phyloP scores from a whole-genome alignment of 108 stramenopile genomes.

The Parmales sp. region DNA sequence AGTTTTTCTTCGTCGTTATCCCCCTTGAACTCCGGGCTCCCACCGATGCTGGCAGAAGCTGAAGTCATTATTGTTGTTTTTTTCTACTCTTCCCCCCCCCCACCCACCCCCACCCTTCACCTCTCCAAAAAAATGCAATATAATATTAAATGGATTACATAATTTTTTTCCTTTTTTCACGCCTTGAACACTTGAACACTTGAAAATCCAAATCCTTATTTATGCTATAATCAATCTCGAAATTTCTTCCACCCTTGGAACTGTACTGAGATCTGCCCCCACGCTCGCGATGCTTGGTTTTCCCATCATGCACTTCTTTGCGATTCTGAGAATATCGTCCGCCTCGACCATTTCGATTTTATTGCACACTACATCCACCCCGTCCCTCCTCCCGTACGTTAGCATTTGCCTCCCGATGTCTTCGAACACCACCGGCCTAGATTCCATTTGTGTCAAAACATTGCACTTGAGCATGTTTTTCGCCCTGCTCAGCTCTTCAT shows the following conservation, averaged over 20 bases:
- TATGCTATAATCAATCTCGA: constrained; percentile 36
- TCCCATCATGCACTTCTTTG: constrained; percentile 45
- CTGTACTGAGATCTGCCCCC: constrained; percentile 53
- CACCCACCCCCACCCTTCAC: no score
- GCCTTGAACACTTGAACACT: no score
- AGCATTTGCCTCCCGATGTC: constrained; percentile 92
- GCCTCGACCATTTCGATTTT: constrained; percentile 87
- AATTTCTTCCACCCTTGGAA: constrained; percentile 66
- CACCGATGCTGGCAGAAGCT: no score
- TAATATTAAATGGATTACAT: no score
- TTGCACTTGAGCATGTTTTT: constrained; percentile 96
- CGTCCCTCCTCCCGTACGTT: constrained; percentile 80
- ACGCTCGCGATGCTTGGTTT: constrained; percentile 69
- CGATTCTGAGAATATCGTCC: constrained; percentile 73
- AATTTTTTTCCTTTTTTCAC: no score
- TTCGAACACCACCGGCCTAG: constrained; percentile 82
- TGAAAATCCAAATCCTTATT: no score
- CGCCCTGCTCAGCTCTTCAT: constrained; percentile 81
- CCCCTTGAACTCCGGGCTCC: no score
- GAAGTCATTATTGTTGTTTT: no score
- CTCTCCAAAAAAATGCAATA: no score
- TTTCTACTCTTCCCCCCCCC: no score
- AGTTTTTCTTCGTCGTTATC: no score
- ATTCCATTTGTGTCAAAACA: constrained; percentile 92
- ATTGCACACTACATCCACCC: constrained; percentile 60